These are phyloP conservation scores for Coemansia sp. DNA, from an alignment of 192 early-diverging fungal genomes.

Conservation along the genomic window DNA sequence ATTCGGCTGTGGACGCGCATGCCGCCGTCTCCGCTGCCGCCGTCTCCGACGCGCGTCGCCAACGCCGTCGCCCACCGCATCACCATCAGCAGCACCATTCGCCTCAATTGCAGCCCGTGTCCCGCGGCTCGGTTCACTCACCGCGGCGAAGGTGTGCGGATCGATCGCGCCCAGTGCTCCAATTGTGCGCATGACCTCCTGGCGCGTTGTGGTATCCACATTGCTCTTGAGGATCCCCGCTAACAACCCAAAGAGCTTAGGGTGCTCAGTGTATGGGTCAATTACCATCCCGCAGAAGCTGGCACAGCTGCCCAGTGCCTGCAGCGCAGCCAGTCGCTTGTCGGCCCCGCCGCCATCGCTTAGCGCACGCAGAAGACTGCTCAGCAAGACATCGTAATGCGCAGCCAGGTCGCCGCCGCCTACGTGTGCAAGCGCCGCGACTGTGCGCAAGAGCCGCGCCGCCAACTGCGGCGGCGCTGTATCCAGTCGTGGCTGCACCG, in stretches of 20 bases:
- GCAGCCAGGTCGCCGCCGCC: slow-evolving; percentile 83
- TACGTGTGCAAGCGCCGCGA: slow-evolving; percentile 76
- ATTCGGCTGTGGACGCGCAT: slow-evolving; percentile 19
- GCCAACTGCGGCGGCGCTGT: slow-evolving; percentile 73
- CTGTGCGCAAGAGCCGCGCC: slow-evolving; percentile 54
- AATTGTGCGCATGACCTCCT: slow-evolving; percentile 86
- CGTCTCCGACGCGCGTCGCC: background rate
- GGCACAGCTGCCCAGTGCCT: slow-evolving; percentile 82
- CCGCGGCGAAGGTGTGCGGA: slow-evolving; percentile 62
- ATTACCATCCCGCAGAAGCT: slow-evolving; percentile 90
- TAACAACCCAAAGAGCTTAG: slow-evolving; percentile 73
- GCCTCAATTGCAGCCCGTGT: background rate
- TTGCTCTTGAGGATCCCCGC: slow-evolving; percentile 84
- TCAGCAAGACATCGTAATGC: slow-evolving; percentile 78
- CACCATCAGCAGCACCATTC: background rate
- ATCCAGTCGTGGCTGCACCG: slow-evolving; percentile 78
- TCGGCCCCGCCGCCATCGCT: slow-evolving; percentile 80
- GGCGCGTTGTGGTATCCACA: slow-evolving; percentile 65
- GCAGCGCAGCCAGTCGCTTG: slow-evolving; percentile 85
- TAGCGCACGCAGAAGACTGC: slow-evolving; percentile 85
- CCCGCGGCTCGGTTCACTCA: background rate
- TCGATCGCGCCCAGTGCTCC: slow-evolving; percentile 95
- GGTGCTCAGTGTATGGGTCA: slow-evolving; percentile 87
- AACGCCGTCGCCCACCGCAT: background rate
- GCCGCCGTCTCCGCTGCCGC: slow-evolving; percentile 1